These are phyloP conservation scores for Phyllostachys edulis DNA, from an alignment of 176 grass and related monocot genomes.

Conservation along the genomic window DNA sequence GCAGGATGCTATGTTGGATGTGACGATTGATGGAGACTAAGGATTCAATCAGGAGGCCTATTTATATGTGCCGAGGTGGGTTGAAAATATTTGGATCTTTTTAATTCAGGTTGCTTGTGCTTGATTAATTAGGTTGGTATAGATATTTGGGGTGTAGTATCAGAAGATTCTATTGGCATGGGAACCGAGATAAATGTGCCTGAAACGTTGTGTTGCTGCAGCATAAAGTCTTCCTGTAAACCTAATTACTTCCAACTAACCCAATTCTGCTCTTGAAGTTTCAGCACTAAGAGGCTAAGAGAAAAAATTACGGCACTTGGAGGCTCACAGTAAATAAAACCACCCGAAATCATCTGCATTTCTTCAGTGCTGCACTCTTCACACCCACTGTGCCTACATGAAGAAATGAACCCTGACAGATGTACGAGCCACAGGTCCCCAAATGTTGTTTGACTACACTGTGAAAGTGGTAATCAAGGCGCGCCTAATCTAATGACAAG, in stretches of 20 bases:
- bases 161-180: conserved; percentile 20
- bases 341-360: not conserved
- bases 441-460: too few species aligned
- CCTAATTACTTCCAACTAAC: not conserved
- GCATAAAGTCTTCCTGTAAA: not conserved
- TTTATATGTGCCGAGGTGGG: conserved; percentile 8
- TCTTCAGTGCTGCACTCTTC: conserved; percentile 22
- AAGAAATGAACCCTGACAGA: conserved; percentile 2
- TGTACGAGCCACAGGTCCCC: not conserved
- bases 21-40: not conserved
- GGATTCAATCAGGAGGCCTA: not conserved
- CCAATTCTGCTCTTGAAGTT: not conserved
- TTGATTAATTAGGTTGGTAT: conserved; percentile 9
- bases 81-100: conserved; percentile 19
- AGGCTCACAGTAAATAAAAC: not conserved
- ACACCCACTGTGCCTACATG: not conserved
- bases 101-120: conserved; percentile 19
- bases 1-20: not conserved
- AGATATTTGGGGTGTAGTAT: conserved; percentile 20
- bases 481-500: conserved; percentile 6
- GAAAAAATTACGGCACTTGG: not conserved
- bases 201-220: not conserved
- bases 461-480: not conserved
- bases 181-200: conserved; percentile 20
- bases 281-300: not conserved